A percentile compares a stretch with the other conserved stretches of the same genome.
These are phyloP conservation scores for Wickerhamomyces silvicola DNA, from an alignment of 805 yeast species.

Conservation along the genomic window DNA sequence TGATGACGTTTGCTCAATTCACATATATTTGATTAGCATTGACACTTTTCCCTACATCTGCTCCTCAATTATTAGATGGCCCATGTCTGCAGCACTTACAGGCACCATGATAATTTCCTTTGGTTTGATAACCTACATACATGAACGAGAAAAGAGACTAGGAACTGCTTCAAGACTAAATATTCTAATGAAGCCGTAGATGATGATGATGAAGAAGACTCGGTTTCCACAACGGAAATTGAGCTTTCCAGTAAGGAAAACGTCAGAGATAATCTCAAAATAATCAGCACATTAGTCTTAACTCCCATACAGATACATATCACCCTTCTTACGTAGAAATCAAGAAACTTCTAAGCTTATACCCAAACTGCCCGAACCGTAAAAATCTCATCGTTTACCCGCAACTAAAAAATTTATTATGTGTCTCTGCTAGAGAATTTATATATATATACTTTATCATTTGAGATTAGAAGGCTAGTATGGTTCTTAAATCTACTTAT, in stretches of 20 bases:
- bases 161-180: background rate
- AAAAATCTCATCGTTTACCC: too few species aligned
- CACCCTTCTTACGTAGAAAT: background rate
- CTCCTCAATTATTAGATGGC: constrained; percentile 5
- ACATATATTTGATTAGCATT: constrained; percentile 1
- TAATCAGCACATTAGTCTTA: background rate
- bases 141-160: constrained; percentile 1
- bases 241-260: background rate
- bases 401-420: too few species aligned
- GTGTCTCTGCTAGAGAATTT: too few species aligned
- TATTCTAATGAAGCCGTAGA: background rate
- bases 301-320: background rate
- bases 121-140: background rate
- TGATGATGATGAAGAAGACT: background rate
- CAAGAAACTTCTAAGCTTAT: too few species aligned
- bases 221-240: background rate
- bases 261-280: background rate
- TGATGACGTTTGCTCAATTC: constrained; percentile 43
- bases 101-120: background rate
- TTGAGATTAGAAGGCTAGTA: constrained; percentile 26
- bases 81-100: background rate
- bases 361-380: too few species aligned
- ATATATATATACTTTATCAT: too few species aligned
- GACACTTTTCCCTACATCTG: constrained; percentile 4
- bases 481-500: constrained; percentile 90